Conservation (phyloP, 2,329 filamentous ascomycete species). For the Delphinella strobiligena region DNA sequence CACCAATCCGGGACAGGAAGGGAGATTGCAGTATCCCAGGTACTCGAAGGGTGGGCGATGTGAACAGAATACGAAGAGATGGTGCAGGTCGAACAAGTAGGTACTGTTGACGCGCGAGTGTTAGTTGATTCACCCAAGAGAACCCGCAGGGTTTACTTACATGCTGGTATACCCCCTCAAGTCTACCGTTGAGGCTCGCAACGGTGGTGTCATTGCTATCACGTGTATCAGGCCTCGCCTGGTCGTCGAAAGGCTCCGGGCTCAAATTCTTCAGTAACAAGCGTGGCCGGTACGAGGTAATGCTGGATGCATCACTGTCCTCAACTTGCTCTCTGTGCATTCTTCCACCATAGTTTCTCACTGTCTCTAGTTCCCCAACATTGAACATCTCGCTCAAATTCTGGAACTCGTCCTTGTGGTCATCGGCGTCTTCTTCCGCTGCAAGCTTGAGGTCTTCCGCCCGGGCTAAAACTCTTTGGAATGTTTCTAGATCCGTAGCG, state of each 20-base stretch:
- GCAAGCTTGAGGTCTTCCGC: slow-evolving; percentile 20
- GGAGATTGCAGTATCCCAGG: slow-evolving; percentile 48
- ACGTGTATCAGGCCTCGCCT: slow-evolving; percentile 11
- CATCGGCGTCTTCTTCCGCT: slow-evolving; percentile 20
- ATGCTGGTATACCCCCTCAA: slow-evolving; percentile 45
- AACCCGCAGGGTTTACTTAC: slow-evolving; percentile 26
- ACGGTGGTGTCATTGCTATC: slow-evolving; percentile 12
- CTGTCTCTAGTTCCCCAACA: slow-evolving; percentile 50
- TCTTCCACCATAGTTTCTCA: slow-evolving; percentile 50
- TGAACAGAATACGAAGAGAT: slow-evolving; percentile 55
- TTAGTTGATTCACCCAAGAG: too few species aligned
- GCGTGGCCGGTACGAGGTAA: slow-evolving; percentile 27
- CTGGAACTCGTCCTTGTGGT: slow-evolving; percentile 50
- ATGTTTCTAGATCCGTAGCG: slow-evolving; percentile 51
- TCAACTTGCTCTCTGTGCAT: slow-evolving; percentile 46
- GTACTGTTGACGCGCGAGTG: slow-evolving; percentile 31
- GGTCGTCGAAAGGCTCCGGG: slow-evolving; percentile 17
- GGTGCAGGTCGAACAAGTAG: slow-evolving; percentile 54
- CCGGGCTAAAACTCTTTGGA: slow-evolving; percentile 28
- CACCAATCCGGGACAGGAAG: slow-evolving; percentile 31
- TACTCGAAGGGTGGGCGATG: slow-evolving; percentile 53
- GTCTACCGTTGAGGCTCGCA: slow-evolving; percentile 25
- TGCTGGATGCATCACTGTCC: slow-evolving; percentile 32
- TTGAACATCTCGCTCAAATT: slow-evolving; percentile 61
- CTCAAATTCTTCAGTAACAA: slow-evolving; percentile 38